phyloP scores from a whole-genome alignment of 768 basidiomycete species.

The Wakefieldia striispora region DNA sequence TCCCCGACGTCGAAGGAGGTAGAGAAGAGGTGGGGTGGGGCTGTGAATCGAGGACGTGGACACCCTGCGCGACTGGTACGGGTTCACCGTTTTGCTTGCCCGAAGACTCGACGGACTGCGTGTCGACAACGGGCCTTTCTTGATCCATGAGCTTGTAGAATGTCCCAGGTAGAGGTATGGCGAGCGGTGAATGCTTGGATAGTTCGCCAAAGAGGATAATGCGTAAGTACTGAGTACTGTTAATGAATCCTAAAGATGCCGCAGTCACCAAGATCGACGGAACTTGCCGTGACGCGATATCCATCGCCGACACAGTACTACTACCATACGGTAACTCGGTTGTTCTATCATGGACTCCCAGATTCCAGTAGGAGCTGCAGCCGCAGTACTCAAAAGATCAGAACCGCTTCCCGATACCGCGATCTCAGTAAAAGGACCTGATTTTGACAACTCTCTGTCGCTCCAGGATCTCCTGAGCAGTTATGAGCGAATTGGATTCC shows the following conservation, averaged over 20 bases:
- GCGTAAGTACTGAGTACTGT: too few species aligned
- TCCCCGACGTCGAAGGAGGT: neutral
- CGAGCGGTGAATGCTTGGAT: neutral
- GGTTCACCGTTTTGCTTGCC: slow-evolving; percentile 7
- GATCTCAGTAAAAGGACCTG: slow-evolving; percentile 79
- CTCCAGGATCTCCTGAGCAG: slow-evolving; percentile 68
- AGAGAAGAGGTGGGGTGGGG: slow-evolving; percentile 5
- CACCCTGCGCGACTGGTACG: slow-evolving; percentile 7
- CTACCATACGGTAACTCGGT: too few species aligned
- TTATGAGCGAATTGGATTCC: slow-evolving; percentile 94
- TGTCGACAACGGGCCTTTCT: slow-evolving; percentile 7
- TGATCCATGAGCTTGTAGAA: slow-evolving; percentile 17
- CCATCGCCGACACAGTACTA: too few species aligned
- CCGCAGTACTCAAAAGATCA: slow-evolving; percentile 76
- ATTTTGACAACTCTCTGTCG: slow-evolving; percentile 70
- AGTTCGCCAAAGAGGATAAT: too few species aligned
- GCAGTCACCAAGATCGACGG: slow-evolving; percentile 13
- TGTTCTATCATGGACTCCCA: slow-evolving; percentile 11
- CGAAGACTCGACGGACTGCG: neutral
- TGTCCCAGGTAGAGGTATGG: neutral
- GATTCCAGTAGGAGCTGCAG: slow-evolving; percentile 60
- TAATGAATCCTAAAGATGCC: too few species aligned
- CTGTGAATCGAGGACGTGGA: slow-evolving; percentile 3
- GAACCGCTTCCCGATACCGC: slow-evolving; percentile 65
- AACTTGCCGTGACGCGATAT: slow-evolving; percentile 24